Base-by-base conservation (phyloP, 495 filamentous ascomycete species). In the Penicillium roqueforti region DNA sequence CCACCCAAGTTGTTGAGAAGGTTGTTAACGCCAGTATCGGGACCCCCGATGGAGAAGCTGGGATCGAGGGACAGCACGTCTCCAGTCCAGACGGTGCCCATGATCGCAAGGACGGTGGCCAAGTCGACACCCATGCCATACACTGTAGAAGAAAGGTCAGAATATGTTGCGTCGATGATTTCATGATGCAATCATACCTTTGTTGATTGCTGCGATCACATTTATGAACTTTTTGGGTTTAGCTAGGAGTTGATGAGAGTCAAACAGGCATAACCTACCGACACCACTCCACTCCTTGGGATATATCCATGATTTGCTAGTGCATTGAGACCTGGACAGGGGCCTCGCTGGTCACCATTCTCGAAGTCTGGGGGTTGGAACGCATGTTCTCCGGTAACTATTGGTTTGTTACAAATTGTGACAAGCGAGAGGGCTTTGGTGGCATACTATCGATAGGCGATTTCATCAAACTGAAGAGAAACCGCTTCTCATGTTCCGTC, bases 221-320 rank as follows among this genome's bases (percentile, higher is more conserved):
- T 72, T 42, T 26, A 31, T 52, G 28, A 60, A 67, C 58, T 74
- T 51, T n/a, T 34, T 14, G 3, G 0, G 16, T 23, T 66, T 54
- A 77, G 70, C 29, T 50, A 11, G 51, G 41, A 43, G 19, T 14
- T 29, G n/a, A 68, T 64, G 4, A 59, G 59, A 10, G 43, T 22
- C 6, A 20, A 2, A 23, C 14, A 5, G 25, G 22, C 19, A 22
- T 16, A 14, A 56, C 65, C 37, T 56, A 69, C 68, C 20, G 64
- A 65, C 2, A 71, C 78, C 19, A 79, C 63, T 28, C 80, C 79
- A 53, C 73, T 76, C 48, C 77, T 75, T 1, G 80, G 78, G 25
- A 80, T 66, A 47, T 81, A 83, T n/a, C 68, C 70, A 60, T 80
- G 78, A 40, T 82, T 81, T 34, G 80, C 79, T 31, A 80, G 47